Evolutionary conservation across 345 rosid species (phyloP).

Genomic region (Eucalyptus urophylla): DNA sequence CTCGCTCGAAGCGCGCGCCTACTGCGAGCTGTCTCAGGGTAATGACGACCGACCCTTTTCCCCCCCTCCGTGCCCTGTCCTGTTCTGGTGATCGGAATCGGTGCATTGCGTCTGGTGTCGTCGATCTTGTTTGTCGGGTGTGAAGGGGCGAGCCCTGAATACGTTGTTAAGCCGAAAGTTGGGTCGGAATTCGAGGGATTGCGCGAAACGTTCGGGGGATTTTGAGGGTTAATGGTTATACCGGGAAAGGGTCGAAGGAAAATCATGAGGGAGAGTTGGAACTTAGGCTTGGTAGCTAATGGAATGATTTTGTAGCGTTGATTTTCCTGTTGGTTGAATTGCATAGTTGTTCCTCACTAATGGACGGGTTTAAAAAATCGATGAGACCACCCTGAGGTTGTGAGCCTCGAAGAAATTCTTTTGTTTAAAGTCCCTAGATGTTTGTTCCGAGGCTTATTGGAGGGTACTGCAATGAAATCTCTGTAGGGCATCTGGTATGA

Average conservation of each 20-base stretch:
- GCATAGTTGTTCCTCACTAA: not conserved
- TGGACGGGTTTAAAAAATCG: not conserved
- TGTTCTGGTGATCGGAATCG: not conserved
- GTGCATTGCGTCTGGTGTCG: not conserved
- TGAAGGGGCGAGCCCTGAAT: not conserved
- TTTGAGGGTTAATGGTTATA: not conserved
- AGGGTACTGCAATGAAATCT: not conserved
- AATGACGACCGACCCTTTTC: not conserved
- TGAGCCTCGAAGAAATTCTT: not conserved
- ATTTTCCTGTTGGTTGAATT: not conserved
- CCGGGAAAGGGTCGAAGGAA: not conserved
- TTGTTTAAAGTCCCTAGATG: not conserved
- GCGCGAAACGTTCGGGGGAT: not conserved
- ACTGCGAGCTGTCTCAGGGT: slow-evolving; percentile 21
- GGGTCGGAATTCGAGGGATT: not conserved
- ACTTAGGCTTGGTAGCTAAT: not conserved
- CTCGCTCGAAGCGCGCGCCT: slow-evolving; percentile 8
- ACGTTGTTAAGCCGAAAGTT: not conserved
- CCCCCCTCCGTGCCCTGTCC: not conserved
- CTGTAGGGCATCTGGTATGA: not conserved
- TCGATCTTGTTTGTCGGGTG: not conserved
- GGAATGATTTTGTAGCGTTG: not conserved
- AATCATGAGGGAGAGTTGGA: not conserved
- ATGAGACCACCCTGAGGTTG: not conserved
- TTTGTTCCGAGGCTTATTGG: not conserved